Evolutionary conservation across 331 rosid genomes (phyloP).

Genomic region (Quercus tomentella): DNA sequence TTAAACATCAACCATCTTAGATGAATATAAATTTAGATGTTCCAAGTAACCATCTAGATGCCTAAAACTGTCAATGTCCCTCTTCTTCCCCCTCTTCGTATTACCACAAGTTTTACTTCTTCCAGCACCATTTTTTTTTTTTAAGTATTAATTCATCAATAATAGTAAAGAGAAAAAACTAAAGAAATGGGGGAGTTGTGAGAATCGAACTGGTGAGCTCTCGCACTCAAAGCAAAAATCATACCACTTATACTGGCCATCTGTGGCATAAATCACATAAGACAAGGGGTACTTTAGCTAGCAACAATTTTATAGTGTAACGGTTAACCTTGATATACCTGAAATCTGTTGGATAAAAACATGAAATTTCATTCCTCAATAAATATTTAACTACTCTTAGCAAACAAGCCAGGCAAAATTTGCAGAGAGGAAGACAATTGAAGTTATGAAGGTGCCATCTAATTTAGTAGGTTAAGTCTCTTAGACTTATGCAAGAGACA

Average conservation of each 20-base stretch:
- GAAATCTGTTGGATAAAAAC: not conserved
- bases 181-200: too few relatives aligned
- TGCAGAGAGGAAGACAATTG: not conserved
- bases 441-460: not conserved
- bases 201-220: too few relatives aligned
- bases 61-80: constrained; percentile 6
- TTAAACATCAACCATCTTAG: not conserved
- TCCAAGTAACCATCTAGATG: constrained; percentile 11
- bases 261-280: constrained; percentile 3
- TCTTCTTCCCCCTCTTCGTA: not conserved
- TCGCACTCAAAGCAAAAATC: too few relatives aligned
- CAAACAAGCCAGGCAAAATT: not conserved
- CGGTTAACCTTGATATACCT: not conserved
- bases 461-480: not conserved
- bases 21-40: not conserved
- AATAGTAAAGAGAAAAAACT: too few relatives aligned
- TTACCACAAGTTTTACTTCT: constrained; percentile 7
- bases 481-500: not conserved
- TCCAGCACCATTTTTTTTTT: not conserved
- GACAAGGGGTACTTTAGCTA: constrained; percentile 1
- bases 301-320: not conserved
- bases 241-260: not conserved
- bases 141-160: too few relatives aligned
- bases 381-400: not conserved
- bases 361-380: not conserved